phyloP scores from a whole-genome alignment of 192 early-diverging fungal species.

The Chytriomyces sp. region DNA sequence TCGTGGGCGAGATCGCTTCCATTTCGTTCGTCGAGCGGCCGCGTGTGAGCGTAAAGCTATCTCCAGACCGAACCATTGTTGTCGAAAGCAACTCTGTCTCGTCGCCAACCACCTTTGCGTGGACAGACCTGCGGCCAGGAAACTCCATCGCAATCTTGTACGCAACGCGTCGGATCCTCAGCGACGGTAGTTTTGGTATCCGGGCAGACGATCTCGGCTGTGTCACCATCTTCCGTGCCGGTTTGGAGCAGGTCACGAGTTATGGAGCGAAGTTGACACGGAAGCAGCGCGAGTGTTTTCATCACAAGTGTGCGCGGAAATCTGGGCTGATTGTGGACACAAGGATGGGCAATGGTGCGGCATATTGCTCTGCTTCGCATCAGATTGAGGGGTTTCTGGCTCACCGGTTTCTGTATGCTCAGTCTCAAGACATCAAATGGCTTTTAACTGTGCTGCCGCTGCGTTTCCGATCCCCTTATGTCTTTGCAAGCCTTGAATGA shows the following conservation, averaged over 20 bases:
- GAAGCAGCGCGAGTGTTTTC: constrained; percentile 2
- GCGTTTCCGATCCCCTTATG: too few species aligned
- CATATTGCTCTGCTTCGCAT: constrained; percentile 8
- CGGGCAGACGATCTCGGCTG: neutral
- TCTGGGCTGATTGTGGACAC: constrained; percentile 3
- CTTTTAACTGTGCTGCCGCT: too few species aligned
- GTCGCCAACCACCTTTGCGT: constrained; percentile 16
- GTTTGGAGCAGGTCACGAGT: neutral
- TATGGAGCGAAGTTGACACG: neutral
- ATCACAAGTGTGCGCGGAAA: neutral
- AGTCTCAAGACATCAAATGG: constrained; percentile 5
- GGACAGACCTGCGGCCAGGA: constrained; percentile 13
- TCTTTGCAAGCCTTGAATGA: too few species aligned
- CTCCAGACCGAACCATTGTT: neutral
- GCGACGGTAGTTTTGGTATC: constrained; percentile 3
- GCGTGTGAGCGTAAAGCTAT: neutral
- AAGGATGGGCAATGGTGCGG: neutral
- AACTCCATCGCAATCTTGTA: constrained; percentile 24
- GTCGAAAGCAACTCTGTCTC: constrained; percentile 6
- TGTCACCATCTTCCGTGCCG: constrained; percentile 3
- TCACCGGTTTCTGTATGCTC: neutral
- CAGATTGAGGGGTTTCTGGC: constrained; percentile 1
- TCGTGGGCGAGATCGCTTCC: constrained; percentile 11
- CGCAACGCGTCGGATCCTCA: neutral
- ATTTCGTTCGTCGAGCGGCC: constrained; percentile 17